These are phyloP conservation scores for Dalechampia spathulata DNA, from an alignment of 441 rosid genomes.

Conservation along the genomic window DNA sequence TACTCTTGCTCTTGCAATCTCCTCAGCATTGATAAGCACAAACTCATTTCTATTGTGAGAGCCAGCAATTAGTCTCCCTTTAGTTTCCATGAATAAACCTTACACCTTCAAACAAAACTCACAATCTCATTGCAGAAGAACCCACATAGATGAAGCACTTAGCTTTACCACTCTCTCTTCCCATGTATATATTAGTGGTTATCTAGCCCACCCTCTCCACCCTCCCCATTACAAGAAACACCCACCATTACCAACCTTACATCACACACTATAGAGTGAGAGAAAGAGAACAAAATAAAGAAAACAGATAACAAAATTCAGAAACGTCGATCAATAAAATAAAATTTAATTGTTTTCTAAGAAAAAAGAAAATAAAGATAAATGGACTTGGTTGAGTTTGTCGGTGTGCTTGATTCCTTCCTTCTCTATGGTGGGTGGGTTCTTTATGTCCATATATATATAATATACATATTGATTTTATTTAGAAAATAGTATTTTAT, in stretches of 20 bases:
- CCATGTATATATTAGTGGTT: neutral
- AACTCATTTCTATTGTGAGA: conserved; percentile 97
- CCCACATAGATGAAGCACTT: conserved; percentile 12
- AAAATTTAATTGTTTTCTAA: too few species aligned
- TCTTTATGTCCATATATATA: too few species aligned
- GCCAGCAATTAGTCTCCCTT: conserved; percentile 90
- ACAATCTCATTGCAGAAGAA: conserved; percentile 17
- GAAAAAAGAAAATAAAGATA: too few species aligned
- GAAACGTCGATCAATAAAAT: too few species aligned
- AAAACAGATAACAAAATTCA: too few species aligned
- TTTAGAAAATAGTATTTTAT: too few species aligned
- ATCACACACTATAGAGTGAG: too few species aligned
- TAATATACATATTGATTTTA: too few species aligned
- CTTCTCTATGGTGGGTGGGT: too few species aligned
- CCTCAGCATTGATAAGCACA: conserved; percentile 91
- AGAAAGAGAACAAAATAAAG: too few species aligned
- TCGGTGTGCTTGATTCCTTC: too few species aligned
- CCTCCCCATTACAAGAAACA: conserved; percentile 17
- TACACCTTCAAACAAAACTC: conserved; percentile 21
- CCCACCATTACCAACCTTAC: neutral
- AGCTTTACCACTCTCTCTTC: conserved; percentile 11
- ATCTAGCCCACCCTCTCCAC: conserved; percentile 3
- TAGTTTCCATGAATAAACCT: conserved; percentile 46
- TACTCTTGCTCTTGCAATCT: conserved; percentile 65
- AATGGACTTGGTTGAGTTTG: too few species aligned